Evolutionary conservation across 768 basidiomycete genomes (phyloP), one percentile per base, ranked within the genome.

Genomic region (Kwoniella pini): DNA sequence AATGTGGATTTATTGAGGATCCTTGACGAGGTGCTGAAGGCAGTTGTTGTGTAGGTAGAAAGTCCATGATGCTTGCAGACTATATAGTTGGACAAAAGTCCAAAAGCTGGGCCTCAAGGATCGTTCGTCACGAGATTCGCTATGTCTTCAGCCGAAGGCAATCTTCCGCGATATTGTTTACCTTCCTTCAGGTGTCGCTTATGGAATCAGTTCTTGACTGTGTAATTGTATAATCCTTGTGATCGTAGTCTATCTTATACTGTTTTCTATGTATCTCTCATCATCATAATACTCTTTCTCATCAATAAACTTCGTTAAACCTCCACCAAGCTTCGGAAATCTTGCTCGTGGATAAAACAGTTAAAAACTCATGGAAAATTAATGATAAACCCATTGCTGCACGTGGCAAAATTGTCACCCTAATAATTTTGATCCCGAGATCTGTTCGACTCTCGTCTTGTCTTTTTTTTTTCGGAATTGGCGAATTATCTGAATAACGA

Each of bases 1-100:
- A 77, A 53, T 78, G 77, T 10, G 75, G 71, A 51, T 67, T 77
- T 19, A 63, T 57, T 21, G 68, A 54, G 21, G 77, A 71, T 27
- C 58, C 45, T 36, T 64, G 58, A 24, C 71, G 69, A 17, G 71
- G 75, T 2, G 74, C 60, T 15, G 67, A 38, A 1, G 77, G 72
- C 4, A 78, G 71, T 36, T 66, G 49, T 45, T 62, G 71, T 24
- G 75, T 60, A 7, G 74, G 72, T 0, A 75, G 60, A 62, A 68
- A 78, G 58, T 78, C 75, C 77, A 78, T 78, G 33, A 5, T 51
- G 57, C 33, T 36, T 15, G 15, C 33, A 36, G 33, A 15, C 33
- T 36, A 36, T 36, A 17, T 31, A 24, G 15, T 1, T 4, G 48
- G 17, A 30, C 21, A 46, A 22, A 5, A 46, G 44, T 7, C n/a